Base-by-base conservation (phyloP, 768 basidiomycete genomes). In the Ramaria rubella region DNA sequence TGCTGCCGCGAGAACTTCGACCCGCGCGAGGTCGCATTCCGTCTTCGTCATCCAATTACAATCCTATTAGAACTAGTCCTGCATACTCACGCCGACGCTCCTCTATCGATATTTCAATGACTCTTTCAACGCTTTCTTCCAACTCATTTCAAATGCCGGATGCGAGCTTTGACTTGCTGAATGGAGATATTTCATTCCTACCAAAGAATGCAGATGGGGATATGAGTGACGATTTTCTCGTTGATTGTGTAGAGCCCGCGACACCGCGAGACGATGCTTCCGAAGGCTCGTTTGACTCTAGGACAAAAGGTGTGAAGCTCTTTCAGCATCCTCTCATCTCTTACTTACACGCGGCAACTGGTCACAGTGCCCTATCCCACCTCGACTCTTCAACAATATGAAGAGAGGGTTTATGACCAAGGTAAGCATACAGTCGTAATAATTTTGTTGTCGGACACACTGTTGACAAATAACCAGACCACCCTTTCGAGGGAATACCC, bases 181-280 rank as follows among this genome's bases (percentile, higher is more conserved):
- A 56, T 26, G 55, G 46, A 30, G 55, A 56, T 19, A 46, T 56
- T n/a, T 56, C 43, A 17, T 48, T 45, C 40, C 33, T 56, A 33
- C 30, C 27, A 14, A 38, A 24, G 48, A 34, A 29, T 31, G 27
- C 30, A 15, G 55, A 56, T 21, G 52, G 43, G 3, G 52, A 54
- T 45, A 27, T 33, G 21, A 15, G 34, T 30, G 30, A 48, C 21
- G 45, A 30, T 31, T 4, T 29, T 21, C 24, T 26, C 23, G 27
- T n/a, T 11, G 40, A 23, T 46, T 26, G 14, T 29, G 11, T 21
- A 15, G 33, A 30, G 31, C 31, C n/a, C 24, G 27, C 29, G 23
- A 45, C 33, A 19, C 27, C 27, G 15, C 23, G 17, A 42, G 40
- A 23, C 12, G 14, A 2, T 48, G 21, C 23, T 11, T 51, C 29